Evolutionary conservation across 1,284 basidiomycete genomes (phyloP), one percentile per base, ranked within the genome.

Genomic region (Stygiomarasmius scandens): DNA sequence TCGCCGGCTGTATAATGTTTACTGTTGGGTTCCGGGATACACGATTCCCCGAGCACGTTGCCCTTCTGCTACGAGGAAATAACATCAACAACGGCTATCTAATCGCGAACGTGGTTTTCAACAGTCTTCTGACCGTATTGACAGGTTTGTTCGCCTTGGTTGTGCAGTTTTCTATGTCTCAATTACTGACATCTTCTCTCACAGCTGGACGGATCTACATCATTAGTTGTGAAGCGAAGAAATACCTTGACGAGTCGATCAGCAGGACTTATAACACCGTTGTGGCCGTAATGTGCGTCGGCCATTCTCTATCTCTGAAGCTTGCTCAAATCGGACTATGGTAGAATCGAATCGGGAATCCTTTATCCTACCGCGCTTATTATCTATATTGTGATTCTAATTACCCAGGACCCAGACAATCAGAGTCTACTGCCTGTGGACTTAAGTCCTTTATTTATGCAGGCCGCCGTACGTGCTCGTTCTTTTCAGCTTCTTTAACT

Each of bases 351-450:
- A 50, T 50, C 49, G 16, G 49, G 49, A 16, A 14, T 50, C 14
- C 23, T 50, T 19, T 50, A 50, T 32, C 49, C 49, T 5, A 29
- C 49, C 10, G 27, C 49, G 14, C 27, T 50, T 3, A 50, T 50
- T 32, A 32, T 50, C 49, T 50, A 50, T 22, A 50, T 50, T 29
- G 49, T 50, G 25, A 50, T 50, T 32, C 49, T 50, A 11, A 20
- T 50, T 29, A 27, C 19, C 4, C 27, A 29, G 23, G 49, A 50
- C 25, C 49, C 49, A 6, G 27, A 50, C 25, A 50, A 50, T 20
- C 49, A 50, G 25, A 50, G 49, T 50, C 25, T 50, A 50, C 49
- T 50, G 11, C 49, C 49, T 50, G 49, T 50, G 12, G 49, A 50
- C 20, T 29, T 50, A 10, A 50, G 49, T 32, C 49, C 49, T 25